Evolutionary conservation across 768 basidiomycete genomes (phyloP).

Genomic region (Clavulina sp.): DNA sequence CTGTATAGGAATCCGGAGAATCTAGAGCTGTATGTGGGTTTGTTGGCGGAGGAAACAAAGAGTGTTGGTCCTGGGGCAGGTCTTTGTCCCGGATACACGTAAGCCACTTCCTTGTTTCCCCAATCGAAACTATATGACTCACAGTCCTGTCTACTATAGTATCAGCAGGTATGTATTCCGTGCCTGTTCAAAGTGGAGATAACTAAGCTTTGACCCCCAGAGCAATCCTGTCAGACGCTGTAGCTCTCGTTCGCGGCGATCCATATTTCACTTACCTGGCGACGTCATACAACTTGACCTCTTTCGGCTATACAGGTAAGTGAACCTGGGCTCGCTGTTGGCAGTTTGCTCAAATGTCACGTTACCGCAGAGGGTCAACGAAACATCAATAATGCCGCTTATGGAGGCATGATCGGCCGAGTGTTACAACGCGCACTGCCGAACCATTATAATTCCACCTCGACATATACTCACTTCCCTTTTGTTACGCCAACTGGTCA

Average conservation of each 20-base stretch:
- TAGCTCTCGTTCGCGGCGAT: slow-evolving; percentile 73
- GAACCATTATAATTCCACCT: slow-evolving; percentile 45
- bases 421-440: slow-evolving; percentile 60
- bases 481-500: slow-evolving; percentile 45
- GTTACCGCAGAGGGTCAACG: slow-evolving; percentile 13
- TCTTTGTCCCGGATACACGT: slow-evolving; percentile 65
- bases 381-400: neutral
- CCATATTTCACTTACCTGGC: slow-evolving; percentile 68
- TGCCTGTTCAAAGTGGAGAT: too few relatives aligned
- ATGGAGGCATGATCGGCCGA: slow-evolving; percentile 24
- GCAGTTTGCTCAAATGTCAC: too few relatives aligned
- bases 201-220: slow-evolving; percentile 74
- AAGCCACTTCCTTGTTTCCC: slow-evolving; percentile 36
- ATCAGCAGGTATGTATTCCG: too few relatives aligned
- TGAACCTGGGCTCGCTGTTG: neutral
- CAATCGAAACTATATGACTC: neutral
- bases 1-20: too few relatives aligned
- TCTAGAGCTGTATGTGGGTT: neutral
- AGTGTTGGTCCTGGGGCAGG: slow-evolving; percentile 63
- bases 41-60: slow-evolving; percentile 65
- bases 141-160: neutral
- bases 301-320: slow-evolving; percentile 56
- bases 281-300: slow-evolving; percentile 58
- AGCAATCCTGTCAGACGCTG: slow-evolving; percentile 70
- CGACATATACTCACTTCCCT: slow-evolving; percentile 72